Evolutionary conservation across 2,329 filamentous ascomycete species (phyloP).

Genomic region (Paracorniculantispora psalliotae): DNA sequence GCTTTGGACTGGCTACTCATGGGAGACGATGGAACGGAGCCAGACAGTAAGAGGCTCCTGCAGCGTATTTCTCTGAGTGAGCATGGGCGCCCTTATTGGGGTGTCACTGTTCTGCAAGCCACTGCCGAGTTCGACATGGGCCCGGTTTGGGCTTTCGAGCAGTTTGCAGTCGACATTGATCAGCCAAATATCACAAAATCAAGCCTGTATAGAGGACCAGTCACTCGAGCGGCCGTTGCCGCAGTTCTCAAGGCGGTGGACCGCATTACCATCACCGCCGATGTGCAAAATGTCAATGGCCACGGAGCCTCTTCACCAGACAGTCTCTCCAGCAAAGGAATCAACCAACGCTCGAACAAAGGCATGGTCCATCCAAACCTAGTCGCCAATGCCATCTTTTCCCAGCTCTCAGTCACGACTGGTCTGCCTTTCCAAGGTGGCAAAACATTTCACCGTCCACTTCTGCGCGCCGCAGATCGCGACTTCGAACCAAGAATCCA

Average conservation of each 20-base stretch:
- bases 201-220: constrained; percentile 33
- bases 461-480: constrained; percentile 34
- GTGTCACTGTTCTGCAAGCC: constrained; percentile 35
- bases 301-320: constrained; percentile 12
- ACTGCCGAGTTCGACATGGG: constrained; percentile 38
- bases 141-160: constrained; percentile 39
- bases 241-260: constrained; percentile 33
- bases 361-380: constrained; percentile 21
- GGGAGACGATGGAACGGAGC: constrained; percentile 35
- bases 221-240: constrained; percentile 33
- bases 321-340: background rate
- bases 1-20: constrained; percentile 38
- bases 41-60: constrained; percentile 26
- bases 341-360: background rate
- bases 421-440: constrained; percentile 34
- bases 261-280: constrained; percentile 27
- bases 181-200: constrained; percentile 35
- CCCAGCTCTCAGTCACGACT: constrained; percentile 27
- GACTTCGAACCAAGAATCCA: constrained; percentile 32
- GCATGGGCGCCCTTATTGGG: constrained; percentile 35
- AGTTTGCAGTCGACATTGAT: constrained; percentile 37
- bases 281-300: background rate
- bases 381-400: constrained; percentile 22
- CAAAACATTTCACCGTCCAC: constrained; percentile 29
- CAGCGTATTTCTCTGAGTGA: constrained; percentile 20